Percentiles rank a stretch among this genome's conserved stretches.
These are phyloP conservation scores for Xylariomycetidae sp. DNA, from an alignment of 2,329 filamentous ascomycete species.

Conservation along the genomic window DNA sequence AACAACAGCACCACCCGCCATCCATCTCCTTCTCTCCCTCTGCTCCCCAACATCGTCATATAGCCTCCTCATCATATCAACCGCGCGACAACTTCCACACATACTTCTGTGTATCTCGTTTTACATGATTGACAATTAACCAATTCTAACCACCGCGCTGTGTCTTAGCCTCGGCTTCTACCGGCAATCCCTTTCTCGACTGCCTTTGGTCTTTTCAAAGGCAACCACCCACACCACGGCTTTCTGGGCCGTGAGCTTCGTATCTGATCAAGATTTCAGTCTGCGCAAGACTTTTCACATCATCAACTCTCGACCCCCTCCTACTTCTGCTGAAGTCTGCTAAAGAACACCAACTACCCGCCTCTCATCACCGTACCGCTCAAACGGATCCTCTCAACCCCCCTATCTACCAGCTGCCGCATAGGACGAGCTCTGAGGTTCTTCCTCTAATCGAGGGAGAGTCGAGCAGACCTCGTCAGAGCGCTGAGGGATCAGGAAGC, in stretches of 20 bases:
- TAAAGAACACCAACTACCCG: constrained; percentile 45
- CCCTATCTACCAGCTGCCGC: constrained; percentile 87
- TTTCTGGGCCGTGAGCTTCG: constrained; percentile 55
- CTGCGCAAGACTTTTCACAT: constrained; percentile 60
- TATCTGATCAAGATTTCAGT: constrained; percentile 68
- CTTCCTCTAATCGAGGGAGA: constrained; percentile 99
- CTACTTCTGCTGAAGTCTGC: constrained; percentile 43
- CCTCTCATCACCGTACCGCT: constrained; percentile 43
- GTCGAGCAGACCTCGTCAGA: constrained; percentile 97
- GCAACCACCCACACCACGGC: constrained; percentile 55
- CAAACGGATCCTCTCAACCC: constrained; percentile 49
- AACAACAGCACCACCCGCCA: constrained; percentile 1
- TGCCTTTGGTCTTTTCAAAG: constrained; percentile 68
- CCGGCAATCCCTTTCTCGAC: constrained; percentile 14
- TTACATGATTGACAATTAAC: no score
- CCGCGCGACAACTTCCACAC: not conserved
- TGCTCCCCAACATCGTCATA: not conserved
- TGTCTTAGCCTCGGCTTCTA: not conserved
- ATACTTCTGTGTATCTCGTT: not conserved
- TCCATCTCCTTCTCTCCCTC: not conserved
- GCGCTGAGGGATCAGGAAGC: constrained; percentile 83
- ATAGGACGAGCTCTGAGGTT: constrained; percentile 97
- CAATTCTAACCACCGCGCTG: not conserved
- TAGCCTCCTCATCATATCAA: not conserved
- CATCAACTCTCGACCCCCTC: constrained; percentile 62